These are phyloP conservation scores for Hymenotorrendiella dingleyae DNA, from an alignment of 2,329 filamentous ascomycete species.

Conservation along the genomic window DNA sequence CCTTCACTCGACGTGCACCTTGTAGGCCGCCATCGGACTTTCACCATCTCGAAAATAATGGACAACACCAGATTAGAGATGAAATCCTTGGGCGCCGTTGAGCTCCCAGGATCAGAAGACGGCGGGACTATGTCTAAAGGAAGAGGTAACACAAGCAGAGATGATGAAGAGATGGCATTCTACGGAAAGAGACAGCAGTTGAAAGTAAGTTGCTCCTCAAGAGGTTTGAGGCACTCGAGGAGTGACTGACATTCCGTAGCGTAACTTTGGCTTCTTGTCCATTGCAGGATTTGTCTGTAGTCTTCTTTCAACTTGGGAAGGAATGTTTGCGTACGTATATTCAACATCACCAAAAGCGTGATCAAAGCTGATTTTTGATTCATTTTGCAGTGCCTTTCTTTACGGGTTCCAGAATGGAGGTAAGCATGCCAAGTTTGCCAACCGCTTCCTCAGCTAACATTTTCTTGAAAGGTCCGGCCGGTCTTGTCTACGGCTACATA, in stretches of 20 bases:
- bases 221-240: not conserved
- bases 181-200: conserved; percentile 24
- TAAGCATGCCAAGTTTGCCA: not conserved
- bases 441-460: not conserved
- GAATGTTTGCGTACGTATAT: conserved; percentile 11
- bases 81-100: not conserved
- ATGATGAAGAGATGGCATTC: conserved; percentile 23
- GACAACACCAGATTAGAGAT: not conserved
- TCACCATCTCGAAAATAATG: too few relatives aligned
- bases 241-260: conserved; percentile 6
- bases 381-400: conserved; percentile 11
- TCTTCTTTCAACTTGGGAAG: conserved; percentile 19
- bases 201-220: conserved; percentile 10
- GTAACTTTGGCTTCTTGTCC: conserved; percentile 18
- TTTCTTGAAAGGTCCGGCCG: conserved; percentile 12
- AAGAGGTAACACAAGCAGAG: conserved; percentile 21
- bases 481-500: conserved; percentile 18
- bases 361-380: not conserved
- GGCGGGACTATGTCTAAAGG: too few relatives aligned
- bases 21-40: too few relatives aligned
- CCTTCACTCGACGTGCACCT: too few relatives aligned
- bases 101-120: conserved; percentile 10
- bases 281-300: conserved; percentile 17
- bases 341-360: not conserved
- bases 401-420: conserved; percentile 18